Percentiles rank a stretch among this genome's conserved stretches.
Conservation (phyloP, 768 basidiomycete genomes). For the Leucocoprinus birnbaumii region DNA sequence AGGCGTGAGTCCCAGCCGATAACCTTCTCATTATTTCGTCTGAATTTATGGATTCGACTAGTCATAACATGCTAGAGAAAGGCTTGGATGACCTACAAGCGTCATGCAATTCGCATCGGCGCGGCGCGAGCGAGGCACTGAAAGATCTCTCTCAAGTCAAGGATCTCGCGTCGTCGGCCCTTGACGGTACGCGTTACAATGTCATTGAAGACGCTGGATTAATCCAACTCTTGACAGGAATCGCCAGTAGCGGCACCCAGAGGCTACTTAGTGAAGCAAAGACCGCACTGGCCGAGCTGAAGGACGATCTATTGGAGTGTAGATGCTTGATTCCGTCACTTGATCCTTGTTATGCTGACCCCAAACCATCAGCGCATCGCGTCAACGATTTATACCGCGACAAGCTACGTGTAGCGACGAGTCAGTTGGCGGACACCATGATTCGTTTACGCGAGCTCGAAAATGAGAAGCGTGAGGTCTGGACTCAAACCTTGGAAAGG, state of each 20-base stretch:
- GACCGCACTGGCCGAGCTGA: neutral
- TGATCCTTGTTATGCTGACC: neutral
- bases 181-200: neutral
- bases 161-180: neutral
- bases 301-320: conserved; percentile 12
- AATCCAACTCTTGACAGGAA: neutral
- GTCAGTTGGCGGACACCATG: conserved; percentile 30
- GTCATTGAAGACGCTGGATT: neutral
- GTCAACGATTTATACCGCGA: conserved; percentile 32
- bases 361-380: neutral
- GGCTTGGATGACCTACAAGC: neutral
- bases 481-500: conserved; percentile 18
- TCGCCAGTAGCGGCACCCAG: neutral
- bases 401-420: conserved; percentile 31
- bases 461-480: conserved; percentile 21
- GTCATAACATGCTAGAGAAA: neutral
- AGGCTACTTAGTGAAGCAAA: neutral
- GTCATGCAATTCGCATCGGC: neutral
- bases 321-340: too few species aligned
- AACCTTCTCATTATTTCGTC: neutral
- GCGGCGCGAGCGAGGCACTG: neutral
- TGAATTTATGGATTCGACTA: neutral
- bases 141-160: conserved; percentile 1
- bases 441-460: conserved; percentile 33
- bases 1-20: neutral